These are phyloP conservation scores for Jamesozyma lodderae DNA, from an alignment of 805 yeast genomes.

Conservation along the genomic window DNA sequence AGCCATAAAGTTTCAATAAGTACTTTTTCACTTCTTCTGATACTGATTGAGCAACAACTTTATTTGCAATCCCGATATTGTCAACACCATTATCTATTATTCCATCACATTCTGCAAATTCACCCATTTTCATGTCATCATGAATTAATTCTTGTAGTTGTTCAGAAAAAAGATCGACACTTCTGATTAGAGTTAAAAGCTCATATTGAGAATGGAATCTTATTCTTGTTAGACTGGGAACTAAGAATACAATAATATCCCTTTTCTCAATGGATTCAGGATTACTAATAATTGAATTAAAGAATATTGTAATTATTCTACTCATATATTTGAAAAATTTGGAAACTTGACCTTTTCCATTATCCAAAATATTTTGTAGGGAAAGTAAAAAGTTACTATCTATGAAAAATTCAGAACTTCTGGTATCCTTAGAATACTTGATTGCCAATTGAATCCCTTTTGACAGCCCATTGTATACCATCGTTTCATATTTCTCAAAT, in stretches of 20 bases:
- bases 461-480: slow-evolving; percentile 55
- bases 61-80: slow-evolving; percentile 3
- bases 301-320: slow-evolving; percentile 9
- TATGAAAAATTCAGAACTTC: slow-evolving; percentile 5
- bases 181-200: slow-evolving; percentile 13
- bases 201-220: slow-evolving; percentile 17
- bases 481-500: slow-evolving; percentile 58
- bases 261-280: slow-evolving; percentile 3
- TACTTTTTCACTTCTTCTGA: slow-evolving; percentile 10
- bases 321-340: slow-evolving; percentile 13
- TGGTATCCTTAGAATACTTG: slow-evolving; percentile 26
- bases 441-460: slow-evolving; percentile 56
- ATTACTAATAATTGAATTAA: slow-evolving; percentile 1
- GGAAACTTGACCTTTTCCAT: slow-evolving; percentile 13
- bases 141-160: slow-evolving; percentile 18
- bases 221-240: slow-evolving; percentile 15
- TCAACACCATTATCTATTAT: background rate
- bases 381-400: slow-evolving; percentile 10
- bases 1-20: slow-evolving; percentile 10
- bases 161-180: slow-evolving; percentile 17
- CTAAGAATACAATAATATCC: slow-evolving; percentile 15
- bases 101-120: slow-evolving; percentile 1
- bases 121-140: slow-evolving; percentile 7
- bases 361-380: slow-evolving; percentile 14
- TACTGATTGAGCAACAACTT: slow-evolving; percentile 9